Percentiles rank a stretch among this genome's conserved stretches.
Conservation (phyloP, 306 rosid species). For the Begonia peltatifolia region DNA sequence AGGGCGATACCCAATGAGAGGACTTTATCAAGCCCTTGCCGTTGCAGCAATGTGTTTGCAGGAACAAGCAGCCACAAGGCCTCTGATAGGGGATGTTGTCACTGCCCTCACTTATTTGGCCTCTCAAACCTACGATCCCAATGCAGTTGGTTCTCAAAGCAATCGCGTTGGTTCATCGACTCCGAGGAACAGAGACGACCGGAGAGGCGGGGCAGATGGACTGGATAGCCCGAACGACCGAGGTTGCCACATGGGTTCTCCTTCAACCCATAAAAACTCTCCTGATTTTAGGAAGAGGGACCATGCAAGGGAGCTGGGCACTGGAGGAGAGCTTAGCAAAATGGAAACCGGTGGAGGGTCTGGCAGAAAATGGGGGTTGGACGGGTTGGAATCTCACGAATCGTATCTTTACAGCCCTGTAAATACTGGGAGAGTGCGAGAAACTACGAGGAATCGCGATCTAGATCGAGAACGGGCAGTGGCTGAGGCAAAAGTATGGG, state of each 20-base stretch:
- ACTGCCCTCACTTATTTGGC: conserved; percentile 66
- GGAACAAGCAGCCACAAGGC: conserved; percentile 61
- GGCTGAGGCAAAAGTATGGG: conserved; percentile 96
- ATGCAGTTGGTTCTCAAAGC: conserved; percentile 33
- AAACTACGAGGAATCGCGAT: conserved; percentile 76
- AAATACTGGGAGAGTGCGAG: conserved; percentile 67
- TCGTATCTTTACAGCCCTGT: conserved; percentile 74
- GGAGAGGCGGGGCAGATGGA: conserved; percentile 53
- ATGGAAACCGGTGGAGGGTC: conserved; percentile 63
- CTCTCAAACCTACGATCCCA: conserved; percentile 74
- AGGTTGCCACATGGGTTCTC: conserved; percentile 52
- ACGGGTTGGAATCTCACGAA: conserved; percentile 55
- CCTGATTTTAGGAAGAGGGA: conserved; percentile 70
- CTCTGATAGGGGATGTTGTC: conserved; percentile 70
- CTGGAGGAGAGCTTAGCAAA: conserved; percentile 34
- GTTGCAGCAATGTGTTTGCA: conserved; percentile 89
- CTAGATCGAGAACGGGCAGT: conserved; percentile 88
- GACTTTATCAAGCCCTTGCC: conserved; percentile 67
- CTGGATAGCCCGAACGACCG: conserved; percentile 67
- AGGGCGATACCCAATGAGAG: conserved; percentile 54
- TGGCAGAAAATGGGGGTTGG: conserved; percentile 73
- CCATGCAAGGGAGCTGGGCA: conserved; percentile 34
- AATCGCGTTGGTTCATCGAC: conserved; percentile 68
- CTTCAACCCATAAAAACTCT: conserved; percentile 57
- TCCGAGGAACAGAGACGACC: conserved; percentile 60